Base-by-base conservation (phyloP, 148 eudicot genomes). In the Chenopodium formosanum region DNA sequence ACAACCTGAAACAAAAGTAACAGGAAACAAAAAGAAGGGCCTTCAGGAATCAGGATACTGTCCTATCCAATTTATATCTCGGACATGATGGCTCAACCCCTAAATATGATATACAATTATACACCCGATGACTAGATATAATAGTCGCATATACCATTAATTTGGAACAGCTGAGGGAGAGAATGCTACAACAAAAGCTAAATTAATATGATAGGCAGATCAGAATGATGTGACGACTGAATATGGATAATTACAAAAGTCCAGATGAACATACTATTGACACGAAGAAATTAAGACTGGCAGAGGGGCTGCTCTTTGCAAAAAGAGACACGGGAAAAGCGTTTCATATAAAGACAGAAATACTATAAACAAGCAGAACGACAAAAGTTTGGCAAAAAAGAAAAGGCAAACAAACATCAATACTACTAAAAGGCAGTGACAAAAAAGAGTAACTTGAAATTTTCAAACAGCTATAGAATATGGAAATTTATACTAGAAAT, bases 1-100 rank as follows among this genome's bases (percentile, higher is more conserved):
- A 92, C 98, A 32, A 92, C 98, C 98, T 94, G 77, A n/a, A 64
- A 72, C 44, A 60, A 23, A 73, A 69, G 80, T 52, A 70, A 66
- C 19, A 65, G 32, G 77, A 32, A 48, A 23, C 82, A 60, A 47
- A 29, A 46, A 69, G 82, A 53, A 12, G 9, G 9, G 46, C 65
- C 13, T 63, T 70, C 22, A 70, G 8, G 48, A 64, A 46, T 70
- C 22, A 70, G 13, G 48, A 64, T 63, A 53, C 63, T 3, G 20
- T 17, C 80, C 40, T 23, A 78, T 75, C 75, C 4, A 56, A 53
- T 32, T 68, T 25, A 46, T 73, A 76, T 76, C 47, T 34, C n/a
- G 0, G 0, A 25, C 17, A 67, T 64, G 29, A 64, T 25, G 25
- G 7, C 32, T 14, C 70, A 29, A 67, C 14, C 34, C 29, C 16